Conservation (phyloP, 495 filamentous ascomycete genomes). For the Penicillium goetzii region DNA sequence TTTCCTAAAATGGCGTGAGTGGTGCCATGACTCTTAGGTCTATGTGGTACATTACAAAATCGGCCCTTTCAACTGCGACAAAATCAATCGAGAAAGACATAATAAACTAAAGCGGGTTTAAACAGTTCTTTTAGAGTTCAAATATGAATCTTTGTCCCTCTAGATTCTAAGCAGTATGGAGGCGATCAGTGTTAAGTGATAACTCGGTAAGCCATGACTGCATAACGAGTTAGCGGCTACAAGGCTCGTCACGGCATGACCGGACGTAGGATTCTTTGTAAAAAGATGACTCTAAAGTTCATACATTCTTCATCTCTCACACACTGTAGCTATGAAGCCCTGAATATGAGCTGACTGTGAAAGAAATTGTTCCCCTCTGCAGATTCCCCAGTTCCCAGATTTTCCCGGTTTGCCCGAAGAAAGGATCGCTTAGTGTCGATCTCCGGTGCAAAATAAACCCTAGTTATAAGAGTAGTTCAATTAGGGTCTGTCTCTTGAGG, state of each 20-base stretch:
- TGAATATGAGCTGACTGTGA: neutral
- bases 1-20: neutral
- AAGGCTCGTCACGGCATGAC: neutral
- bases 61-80: neutral
- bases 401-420: neutral
- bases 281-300: no score
- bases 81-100: no score
- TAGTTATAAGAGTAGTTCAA: no score
- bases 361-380: neutral
- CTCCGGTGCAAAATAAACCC: no score
- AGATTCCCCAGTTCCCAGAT: neutral
- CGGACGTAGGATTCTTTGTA: no score
- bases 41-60: neutral
- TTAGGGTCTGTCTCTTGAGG: no score
- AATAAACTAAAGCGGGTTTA: neutral
- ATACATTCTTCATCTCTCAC: no score
- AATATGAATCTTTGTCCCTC: neutral
- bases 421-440: no score
- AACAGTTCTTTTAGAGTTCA: neutral
- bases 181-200: no score
- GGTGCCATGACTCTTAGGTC: neutral
- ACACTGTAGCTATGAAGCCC: neutral
- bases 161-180: neutral
- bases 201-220: neutral
- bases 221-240: no score